These are phyloP conservation scores for Xylaria sp. DNA, from an alignment of 2,329 filamentous ascomycete genomes.

Conservation along the genomic window DNA sequence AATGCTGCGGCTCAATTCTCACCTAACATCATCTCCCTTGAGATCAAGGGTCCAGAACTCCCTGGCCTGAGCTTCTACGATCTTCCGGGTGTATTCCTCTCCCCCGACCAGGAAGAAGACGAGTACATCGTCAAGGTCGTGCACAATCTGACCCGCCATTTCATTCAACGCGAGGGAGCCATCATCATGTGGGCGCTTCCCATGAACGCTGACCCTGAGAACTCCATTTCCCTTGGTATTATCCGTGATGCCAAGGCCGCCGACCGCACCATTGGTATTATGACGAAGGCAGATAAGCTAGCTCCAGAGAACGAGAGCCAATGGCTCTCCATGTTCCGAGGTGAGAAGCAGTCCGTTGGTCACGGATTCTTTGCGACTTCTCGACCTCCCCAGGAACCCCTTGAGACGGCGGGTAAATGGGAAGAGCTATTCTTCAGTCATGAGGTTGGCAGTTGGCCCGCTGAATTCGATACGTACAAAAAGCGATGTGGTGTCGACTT, in stretches of 20 bases:
- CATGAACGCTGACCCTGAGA: constrained; percentile 74
- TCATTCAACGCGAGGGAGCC: constrained; percentile 63
- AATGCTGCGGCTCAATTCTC: constrained; percentile 17
- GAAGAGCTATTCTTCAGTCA: constrained; percentile 49
- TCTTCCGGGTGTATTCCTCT: constrained; percentile 74
- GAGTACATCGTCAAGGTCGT: constrained; percentile 68
- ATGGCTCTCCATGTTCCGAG: constrained; percentile 60
- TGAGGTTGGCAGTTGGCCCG: constrained; percentile 41
- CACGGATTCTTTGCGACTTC: constrained; percentile 78
- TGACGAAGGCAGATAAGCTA: constrained; percentile 79
- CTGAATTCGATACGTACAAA: constrained; percentile 42
- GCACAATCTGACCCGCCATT: constrained; percentile 62
- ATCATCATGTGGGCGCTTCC: constrained; percentile 73
- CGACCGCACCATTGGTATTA: constrained; percentile 62
- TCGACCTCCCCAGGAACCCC: constrained; percentile 51
- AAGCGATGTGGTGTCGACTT: constrained; percentile 50
- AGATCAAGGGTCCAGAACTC: constrained; percentile 66
- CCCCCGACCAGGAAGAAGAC: constrained; percentile 58
- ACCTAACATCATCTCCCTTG: constrained; percentile 72
- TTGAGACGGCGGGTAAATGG: constrained; percentile 48
- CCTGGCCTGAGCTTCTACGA: constrained; percentile 80
- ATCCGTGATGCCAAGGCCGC: constrained; percentile 54
- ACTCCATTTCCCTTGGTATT: constrained; percentile 63
- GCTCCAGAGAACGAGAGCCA: constrained; percentile 46
- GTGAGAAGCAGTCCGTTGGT: constrained; percentile 56